A percentile compares a stretch with the other conserved stretches of the same genome.
Conservation (phyloP, 768 basidiomycete genomes). For the Rhodotorula taiwanensis region DNA sequence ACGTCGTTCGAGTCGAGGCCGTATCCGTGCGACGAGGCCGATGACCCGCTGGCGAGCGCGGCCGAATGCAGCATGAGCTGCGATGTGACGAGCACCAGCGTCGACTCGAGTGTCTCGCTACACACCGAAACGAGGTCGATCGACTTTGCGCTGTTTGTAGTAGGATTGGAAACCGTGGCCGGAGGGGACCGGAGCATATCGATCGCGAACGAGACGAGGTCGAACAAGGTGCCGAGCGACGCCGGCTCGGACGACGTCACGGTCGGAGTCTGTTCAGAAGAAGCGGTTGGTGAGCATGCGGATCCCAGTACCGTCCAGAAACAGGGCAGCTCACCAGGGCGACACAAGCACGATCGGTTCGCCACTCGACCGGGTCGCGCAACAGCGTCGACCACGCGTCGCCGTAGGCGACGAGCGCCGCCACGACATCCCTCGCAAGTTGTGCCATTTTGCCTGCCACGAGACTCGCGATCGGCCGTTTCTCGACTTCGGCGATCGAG, state of each 20-base stretch:
- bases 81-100: conserved; percentile 26
- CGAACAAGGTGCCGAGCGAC: conserved; percentile 78
- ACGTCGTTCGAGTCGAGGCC: too few species aligned
- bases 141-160: conserved; percentile 25
- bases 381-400: conserved; percentile 60
- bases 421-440: conserved; percentile 62
- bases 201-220: conserved; percentile 68
- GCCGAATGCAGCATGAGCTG: conserved; percentile 28
- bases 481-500: conserved; percentile 55
- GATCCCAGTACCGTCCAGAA: not conserved
- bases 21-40: too few species aligned
- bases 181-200: conserved; percentile 65
- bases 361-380: conserved; percentile 62
- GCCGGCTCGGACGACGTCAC: conserved; percentile 74
- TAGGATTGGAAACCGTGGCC: conserved; percentile 50
- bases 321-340: conserved; percentile 32
- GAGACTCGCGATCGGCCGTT: conserved; percentile 64
- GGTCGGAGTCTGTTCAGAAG: conserved; percentile 62
- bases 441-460: conserved; percentile 66
- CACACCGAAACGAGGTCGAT: conserved; percentile 8
- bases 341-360: conserved; percentile 41
- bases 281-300: not conserved
- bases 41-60: not conserved
- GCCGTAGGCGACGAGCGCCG: conserved; percentile 64
- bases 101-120: conserved; percentile 32